phyloP scores from a whole-genome alignment of 2,329 filamentous ascomycete species.

The Corinectria fuckeliana region DNA sequence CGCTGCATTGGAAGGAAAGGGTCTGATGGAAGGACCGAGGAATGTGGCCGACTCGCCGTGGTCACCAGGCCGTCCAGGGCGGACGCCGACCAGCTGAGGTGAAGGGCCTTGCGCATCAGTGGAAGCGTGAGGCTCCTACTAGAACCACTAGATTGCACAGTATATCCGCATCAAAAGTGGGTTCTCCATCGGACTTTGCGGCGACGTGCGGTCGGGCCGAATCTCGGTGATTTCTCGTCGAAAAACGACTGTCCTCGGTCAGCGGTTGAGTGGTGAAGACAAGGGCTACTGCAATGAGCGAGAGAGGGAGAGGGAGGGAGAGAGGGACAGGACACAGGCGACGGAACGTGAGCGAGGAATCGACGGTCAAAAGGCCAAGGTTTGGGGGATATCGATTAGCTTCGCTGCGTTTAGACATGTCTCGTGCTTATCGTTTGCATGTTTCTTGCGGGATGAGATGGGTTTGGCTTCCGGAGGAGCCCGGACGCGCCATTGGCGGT shows the following conservation, averaged over 20 bases:
- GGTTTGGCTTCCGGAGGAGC: neutral
- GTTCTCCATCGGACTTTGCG: slow-evolving; percentile 8
- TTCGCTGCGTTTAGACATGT: neutral
- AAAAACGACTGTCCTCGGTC: neutral
- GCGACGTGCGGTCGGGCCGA: slow-evolving; percentile 18
- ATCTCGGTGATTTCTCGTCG: slow-evolving; percentile 22
- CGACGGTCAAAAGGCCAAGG: too few species aligned
- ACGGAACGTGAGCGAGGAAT: too few species aligned
- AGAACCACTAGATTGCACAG: too few species aligned
- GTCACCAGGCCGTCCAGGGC: neutral
- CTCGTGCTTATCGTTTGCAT: neutral
- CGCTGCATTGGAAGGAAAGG: neutral
- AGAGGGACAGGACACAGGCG: too few species aligned
- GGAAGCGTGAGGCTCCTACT: too few species aligned
- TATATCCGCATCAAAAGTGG: slow-evolving; percentile 6
- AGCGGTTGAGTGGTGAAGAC: neutral
- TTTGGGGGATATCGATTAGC: too few species aligned
- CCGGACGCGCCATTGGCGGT: neutral
- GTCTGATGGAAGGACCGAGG: neutral
- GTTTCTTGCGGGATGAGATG: neutral
- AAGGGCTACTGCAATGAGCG: neutral
- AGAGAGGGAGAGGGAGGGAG: too few species aligned
- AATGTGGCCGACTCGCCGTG: neutral
- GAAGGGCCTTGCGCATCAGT: too few species aligned
- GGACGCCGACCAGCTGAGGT: neutral